phyloP scores from a whole-genome alignment of 495 filamentous ascomycete species.

The Cenococcum geophilum region DNA sequence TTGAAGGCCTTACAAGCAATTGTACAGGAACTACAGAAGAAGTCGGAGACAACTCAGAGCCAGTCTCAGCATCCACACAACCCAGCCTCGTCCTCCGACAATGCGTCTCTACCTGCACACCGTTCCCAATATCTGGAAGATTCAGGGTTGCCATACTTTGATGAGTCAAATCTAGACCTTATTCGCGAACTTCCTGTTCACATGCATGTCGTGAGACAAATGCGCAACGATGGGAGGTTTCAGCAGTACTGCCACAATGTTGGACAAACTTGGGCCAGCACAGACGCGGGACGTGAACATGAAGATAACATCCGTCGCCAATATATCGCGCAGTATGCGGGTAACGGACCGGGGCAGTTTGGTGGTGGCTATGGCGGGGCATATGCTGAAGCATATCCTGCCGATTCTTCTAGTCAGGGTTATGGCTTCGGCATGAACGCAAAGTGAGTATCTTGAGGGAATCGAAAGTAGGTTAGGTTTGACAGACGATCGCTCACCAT shows the following conservation, averaged over 20 bases:
- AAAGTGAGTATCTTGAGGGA: not conserved
- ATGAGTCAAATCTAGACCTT: not conserved
- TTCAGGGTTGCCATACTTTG: not conserved
- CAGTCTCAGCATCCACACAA: not conserved
- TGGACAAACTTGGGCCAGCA: not conserved
- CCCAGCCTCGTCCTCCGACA: not conserved
- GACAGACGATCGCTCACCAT: no score
- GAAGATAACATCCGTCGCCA: not conserved
- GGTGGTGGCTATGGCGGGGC: slow-evolving; percentile 2
- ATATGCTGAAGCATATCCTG: not conserved
- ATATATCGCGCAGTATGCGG: not conserved
- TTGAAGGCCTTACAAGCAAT: slow-evolving; percentile 18
- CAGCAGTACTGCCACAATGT: not conserved
- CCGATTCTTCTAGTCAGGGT: not conserved
- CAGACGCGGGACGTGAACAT: not conserved
- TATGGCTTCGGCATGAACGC: slow-evolving; percentile 9
- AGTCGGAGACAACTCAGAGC: not conserved
- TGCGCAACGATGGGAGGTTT: not conserved
- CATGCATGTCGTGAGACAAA: not conserved
- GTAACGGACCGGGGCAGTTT: not conserved
- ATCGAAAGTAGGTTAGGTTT: no score
- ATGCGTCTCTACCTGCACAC: not conserved
- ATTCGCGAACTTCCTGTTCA: not conserved
- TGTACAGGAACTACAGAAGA: slow-evolving; percentile 16
- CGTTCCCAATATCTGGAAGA: slow-evolving; percentile 14